Conservation (phyloP, 2,329 filamentous ascomycete species). For the Monilinia fructicola region DNA sequence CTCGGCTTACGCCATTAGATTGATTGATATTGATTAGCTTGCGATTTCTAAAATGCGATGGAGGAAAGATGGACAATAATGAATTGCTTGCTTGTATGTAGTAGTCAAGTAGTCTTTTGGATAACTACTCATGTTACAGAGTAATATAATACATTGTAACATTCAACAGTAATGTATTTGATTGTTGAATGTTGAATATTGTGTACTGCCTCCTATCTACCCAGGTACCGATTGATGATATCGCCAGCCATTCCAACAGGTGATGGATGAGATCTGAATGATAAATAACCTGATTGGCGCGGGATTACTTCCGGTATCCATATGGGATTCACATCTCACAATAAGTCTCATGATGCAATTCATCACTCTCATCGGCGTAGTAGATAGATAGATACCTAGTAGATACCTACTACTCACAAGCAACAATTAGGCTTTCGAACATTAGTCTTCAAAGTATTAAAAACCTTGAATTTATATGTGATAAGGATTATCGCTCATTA, state of each 20-base stretch:
- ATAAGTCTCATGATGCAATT: background rate
- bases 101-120: too few relatives aligned
- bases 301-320: background rate
- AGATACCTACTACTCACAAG: background rate
- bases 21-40: too few relatives aligned
- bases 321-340: background rate
- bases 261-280: background rate
- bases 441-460: background rate
- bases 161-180: too few relatives aligned
- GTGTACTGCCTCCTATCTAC: too few relatives aligned
- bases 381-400: background rate
- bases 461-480: too few relatives aligned
- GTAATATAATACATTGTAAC: too few relatives aligned
- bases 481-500: background rate
- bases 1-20: constrained; percentile 19
- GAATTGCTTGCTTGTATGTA: too few relatives aligned
- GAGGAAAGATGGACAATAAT: too few relatives aligned
- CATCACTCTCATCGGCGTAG: background rate
- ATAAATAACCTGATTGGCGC: background rate
- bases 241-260: background rate
- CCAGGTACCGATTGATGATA: too few relatives aligned
- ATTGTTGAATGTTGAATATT: too few relatives aligned
- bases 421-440: background rate
- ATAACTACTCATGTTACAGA: too few relatives aligned
- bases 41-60: background rate